Percentiles rank a stretch among this genome's conserved stretches.
phyloP scores from a whole-genome alignment of 192 early-diverging fungal species.

The Rhizophagus prolifer region DNA sequence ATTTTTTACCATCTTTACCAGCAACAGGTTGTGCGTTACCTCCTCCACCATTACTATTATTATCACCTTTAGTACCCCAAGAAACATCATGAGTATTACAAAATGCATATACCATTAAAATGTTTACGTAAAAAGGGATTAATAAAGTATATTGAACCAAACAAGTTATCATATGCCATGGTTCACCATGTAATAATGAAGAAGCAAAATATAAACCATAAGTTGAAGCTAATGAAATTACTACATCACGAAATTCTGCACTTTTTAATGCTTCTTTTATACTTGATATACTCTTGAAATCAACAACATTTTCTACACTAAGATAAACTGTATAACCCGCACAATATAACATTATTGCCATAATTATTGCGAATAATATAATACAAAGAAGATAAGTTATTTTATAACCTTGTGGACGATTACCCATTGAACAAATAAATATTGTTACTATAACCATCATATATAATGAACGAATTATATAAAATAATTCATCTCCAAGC shows the following conservation, averaged over 20 bases:
- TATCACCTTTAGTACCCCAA: constrained; percentile 94
- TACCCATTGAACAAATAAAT: constrained; percentile 86
- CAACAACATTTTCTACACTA: constrained; percentile 40
- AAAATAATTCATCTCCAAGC: constrained; percentile 61
- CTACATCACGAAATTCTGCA: constrained; percentile 71
- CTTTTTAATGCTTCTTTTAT: constrained; percentile 31
- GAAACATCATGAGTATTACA: constrained; percentile 94
- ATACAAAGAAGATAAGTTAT: constrained; percentile 68
- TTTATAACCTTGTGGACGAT: constrained; percentile 87
- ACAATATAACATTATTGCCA: constrained; percentile 80
- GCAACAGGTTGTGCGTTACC: constrained; percentile 69
- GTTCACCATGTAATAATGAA: constrained; percentile 81
- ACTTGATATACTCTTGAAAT: constrained; percentile 36
- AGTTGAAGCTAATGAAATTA: constrained; percentile 77
- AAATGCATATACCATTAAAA: constrained; percentile 91
- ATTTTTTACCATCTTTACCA: constrained; percentile 66
- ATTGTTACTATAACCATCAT: constrained; percentile 73
- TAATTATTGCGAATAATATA: constrained; percentile 76
- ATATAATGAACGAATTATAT: constrained; percentile 72
- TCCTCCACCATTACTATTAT: constrained; percentile 56
- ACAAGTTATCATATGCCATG: constrained; percentile 88
- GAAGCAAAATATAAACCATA: constrained; percentile 81
- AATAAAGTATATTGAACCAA: constrained; percentile 88
- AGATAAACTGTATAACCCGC: constrained; percentile 62
- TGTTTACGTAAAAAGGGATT: constrained; percentile 87